A percentile compares a stretch with the other conserved stretches of the same genome.
These are phyloP conservation scores for Candolleomyces eurysporus DNA, from an alignment of 768 basidiomycete genomes.

Conservation along the genomic window DNA sequence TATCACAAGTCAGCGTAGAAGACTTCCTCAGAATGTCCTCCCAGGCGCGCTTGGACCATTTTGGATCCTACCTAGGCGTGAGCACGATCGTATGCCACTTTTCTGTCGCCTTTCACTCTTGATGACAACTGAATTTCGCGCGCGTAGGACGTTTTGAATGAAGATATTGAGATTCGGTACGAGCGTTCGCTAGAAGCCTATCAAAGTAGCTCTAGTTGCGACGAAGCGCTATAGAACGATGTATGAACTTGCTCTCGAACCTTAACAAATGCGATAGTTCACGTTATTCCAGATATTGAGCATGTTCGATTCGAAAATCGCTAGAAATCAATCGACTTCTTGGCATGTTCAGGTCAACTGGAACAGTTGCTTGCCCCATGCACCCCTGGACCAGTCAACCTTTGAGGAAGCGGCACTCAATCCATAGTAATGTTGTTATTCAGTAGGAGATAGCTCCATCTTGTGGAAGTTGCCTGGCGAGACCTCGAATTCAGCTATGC, in stretches of 20 bases:
- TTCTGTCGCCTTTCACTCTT: not conserved
- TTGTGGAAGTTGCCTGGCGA: too few relatives aligned
- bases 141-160: not conserved
- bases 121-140: not conserved
- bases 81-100: slow-evolving; percentile 49
- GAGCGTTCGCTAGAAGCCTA: not conserved
- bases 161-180: not conserved
- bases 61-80: slow-evolving; percentile 45
- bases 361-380: too few relatives aligned
- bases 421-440: too few relatives aligned
- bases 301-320: too few relatives aligned
- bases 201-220: not conserved
- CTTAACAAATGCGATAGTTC: not conserved
- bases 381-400: too few relatives aligned
- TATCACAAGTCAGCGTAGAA: slow-evolving; percentile 52
- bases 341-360: too few relatives aligned
- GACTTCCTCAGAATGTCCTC: slow-evolving; percentile 52
- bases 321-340: too few relatives aligned
- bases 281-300: too few relatives aligned
- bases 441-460: too few relatives aligned
- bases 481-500: too few relatives aligned
- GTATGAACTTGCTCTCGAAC: not conserved
- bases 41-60: slow-evolving; percentile 44
- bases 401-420: too few relatives aligned
- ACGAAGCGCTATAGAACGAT: not conserved